Evolutionary conservation across 345 rosid species (phyloP), one percentile per base, ranked within the genome.

Genomic region (Noccaea caerulescens): DNA sequence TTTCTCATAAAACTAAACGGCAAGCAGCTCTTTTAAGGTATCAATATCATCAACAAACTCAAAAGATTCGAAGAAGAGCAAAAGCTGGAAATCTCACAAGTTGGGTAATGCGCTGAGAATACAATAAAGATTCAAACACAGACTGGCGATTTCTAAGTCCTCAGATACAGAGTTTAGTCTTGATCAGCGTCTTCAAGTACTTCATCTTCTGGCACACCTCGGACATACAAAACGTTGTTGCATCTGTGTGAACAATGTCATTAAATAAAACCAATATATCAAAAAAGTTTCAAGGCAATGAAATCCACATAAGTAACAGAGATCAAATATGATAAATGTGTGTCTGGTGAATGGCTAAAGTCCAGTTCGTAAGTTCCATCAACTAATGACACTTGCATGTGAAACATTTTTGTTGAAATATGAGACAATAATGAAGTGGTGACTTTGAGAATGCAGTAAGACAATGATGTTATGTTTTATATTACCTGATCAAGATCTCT

Each of bases 401-500:
- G 20, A n/a, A n/a, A n/a, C n/a, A n/a, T n/a, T n/a, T n/a, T n/a
- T n/a, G n/a, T n/a, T n/a, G n/a, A n/a, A n/a, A n/a, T n/a, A n/a
- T n/a, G n/a, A n/a, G 30, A 12, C 12, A 23, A 13, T 10, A 47
- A 25, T n/a, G 60, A 66, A 6, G 3, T 5, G 2, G 25, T 4
- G 30, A 38, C 6, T 7, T 25, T 27, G 53, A 51, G 59, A 13
- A 20, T 23, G 25, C 34, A 58, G 65, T 13, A 47, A 47, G 41
- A 61, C 8, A 59, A 27, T 7, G 18, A 51, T 20, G 18, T 49
- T 10, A 27, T 16, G 41, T 12, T 20, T 18, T 18, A 18, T n/a
- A 20, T 36, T 76, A 90, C 98, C 97, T 88, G 78, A 93, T 90
- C 83, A 90, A 79, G 81, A 88, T 86, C 86, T 93, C 97, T 39